These are phyloP conservation scores for Bryum argenteum DNA, from an alignment of 225 moss, liverwort and hornwort species.

Conservation along the genomic window DNA sequence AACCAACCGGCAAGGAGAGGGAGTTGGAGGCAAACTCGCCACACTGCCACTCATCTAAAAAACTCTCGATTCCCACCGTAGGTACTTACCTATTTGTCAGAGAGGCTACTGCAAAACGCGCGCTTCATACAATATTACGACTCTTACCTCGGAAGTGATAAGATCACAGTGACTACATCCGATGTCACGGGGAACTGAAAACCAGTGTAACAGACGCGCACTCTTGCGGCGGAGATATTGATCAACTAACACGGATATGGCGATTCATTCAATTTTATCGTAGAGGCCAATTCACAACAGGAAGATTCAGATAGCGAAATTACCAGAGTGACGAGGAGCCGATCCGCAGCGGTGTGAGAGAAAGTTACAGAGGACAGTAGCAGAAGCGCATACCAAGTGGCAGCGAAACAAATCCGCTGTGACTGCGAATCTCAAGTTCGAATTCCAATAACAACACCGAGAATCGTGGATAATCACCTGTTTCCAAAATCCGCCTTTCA, in stretches of 20 bases:
- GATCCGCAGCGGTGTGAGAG: neutral
- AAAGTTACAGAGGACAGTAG: neutral
- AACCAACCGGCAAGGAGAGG: conserved; percentile 9
- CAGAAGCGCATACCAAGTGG: neutral
- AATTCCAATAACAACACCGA: neutral
- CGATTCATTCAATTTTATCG: too few species aligned
- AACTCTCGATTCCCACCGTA: neutral
- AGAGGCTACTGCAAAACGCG: neutral
- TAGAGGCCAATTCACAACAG: too few species aligned
- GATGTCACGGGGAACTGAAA: neutral
- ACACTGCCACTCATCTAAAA: neutral
- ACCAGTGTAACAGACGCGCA: too few species aligned
- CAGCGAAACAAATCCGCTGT: neutral
- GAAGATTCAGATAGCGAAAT: too few species aligned
- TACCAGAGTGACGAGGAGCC: neutral
- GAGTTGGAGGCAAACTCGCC: conserved; percentile 11
- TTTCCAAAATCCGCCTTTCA: conserved; percentile 52
- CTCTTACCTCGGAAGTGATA: neutral
- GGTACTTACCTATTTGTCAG: conserved; percentile 35
- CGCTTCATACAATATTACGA: neutral
- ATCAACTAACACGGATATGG: too few species aligned
- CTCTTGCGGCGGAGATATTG: too few species aligned
- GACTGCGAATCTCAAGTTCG: neutral
- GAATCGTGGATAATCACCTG: conserved; percentile 21
- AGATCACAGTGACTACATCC: neutral